A percentile compares a stretch with the other conserved stretches of the same genome.
Conservation (phyloP, 2,329 filamentous ascomycete genomes). For the Monilinia vaccinii-corymbosi region DNA sequence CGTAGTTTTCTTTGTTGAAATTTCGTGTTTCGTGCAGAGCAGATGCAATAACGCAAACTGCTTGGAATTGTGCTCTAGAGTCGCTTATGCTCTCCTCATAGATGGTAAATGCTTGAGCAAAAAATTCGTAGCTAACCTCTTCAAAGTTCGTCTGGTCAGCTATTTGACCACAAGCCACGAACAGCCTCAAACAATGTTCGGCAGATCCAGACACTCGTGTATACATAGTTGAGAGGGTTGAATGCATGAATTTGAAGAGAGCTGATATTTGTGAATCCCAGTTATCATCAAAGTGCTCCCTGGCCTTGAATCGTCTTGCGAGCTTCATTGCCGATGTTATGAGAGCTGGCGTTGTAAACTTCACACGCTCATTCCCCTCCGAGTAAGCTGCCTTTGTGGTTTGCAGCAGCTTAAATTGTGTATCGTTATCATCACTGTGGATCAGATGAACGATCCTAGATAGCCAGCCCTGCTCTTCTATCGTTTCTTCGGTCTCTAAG, state of each 20-base stretch:
- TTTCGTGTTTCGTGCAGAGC: conserved; percentile 81
- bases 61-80: conserved; percentile 94
- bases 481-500: conserved; percentile 88
- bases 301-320: conserved; percentile 76
- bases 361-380: conserved; percentile 90
- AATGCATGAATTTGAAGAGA: conserved; percentile 93
- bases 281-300: conserved; percentile 78
- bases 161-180: conserved; percentile 85
- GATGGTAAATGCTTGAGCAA: conserved; percentile 94
- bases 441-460: conserved; percentile 87
- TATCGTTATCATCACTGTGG: conserved; percentile 76
- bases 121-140: conserved; percentile 96
- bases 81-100: conserved; percentile 96
- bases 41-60: conserved; percentile 87
- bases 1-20: conserved; percentile 96
- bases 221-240: conserved; percentile 77
- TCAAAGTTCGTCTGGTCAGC: conserved; percentile 88
- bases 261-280: conserved; percentile 67
- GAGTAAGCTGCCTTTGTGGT: conserved; percentile 76
- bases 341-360: conserved; percentile 88
- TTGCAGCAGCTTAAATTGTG: conserved; percentile 88
- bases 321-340: conserved; percentile 86
- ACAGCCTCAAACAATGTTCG: conserved; percentile 81
- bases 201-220: conserved; percentile 74
- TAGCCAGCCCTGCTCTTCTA: conserved; percentile 97